Conservation (phyloP, 768 basidiomycete species). For the Calocybe cyanea region DNA sequence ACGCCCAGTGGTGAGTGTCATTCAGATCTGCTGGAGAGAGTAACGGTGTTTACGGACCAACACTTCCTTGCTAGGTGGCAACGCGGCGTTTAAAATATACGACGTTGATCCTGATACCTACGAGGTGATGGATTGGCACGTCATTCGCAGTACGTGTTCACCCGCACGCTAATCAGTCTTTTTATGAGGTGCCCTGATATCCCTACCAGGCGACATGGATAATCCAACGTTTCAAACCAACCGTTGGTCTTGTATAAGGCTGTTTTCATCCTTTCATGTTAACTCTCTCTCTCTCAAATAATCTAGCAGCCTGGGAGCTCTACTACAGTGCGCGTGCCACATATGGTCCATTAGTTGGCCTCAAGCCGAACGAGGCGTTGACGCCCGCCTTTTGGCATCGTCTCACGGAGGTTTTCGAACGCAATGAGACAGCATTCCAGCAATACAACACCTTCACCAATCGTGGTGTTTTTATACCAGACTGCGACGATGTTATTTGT, state of each 20-base stretch:
- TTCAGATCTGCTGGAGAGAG: neutral
- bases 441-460: slow-evolving; percentile 42
- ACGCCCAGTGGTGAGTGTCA: slow-evolving; percentile 48
- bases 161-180: neutral
- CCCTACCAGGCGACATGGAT: slow-evolving; percentile 33
- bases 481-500: slow-evolving; percentile 32
- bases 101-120: slow-evolving; percentile 66
- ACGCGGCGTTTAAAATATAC: slow-evolving; percentile 56
- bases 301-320: slow-evolving; percentile 46
- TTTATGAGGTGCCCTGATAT: neutral
- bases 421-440: slow-evolving; percentile 41
- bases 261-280: slow-evolving; percentile 2
- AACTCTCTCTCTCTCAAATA: neutral
- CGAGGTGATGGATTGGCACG: slow-evolving; percentile 57
- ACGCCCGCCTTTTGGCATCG: slow-evolving; percentile 57
- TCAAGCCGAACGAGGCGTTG: slow-evolving; percentile 35
- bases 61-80: slow-evolving; percentile 42
- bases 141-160: slow-evolving; percentile 42
- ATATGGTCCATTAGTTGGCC: slow-evolving; percentile 44
- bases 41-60: no score
- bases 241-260: slow-evolving; percentile 29
- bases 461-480: slow-evolving; percentile 29
- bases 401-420: slow-evolving; percentile 49
- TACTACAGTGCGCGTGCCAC: slow-evolving; percentile 54
- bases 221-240: slow-evolving; percentile 41